Base-by-base conservation (phyloP, 2,329 filamentous ascomycete genomes). In the Beauveria rudraprayagi region DNA sequence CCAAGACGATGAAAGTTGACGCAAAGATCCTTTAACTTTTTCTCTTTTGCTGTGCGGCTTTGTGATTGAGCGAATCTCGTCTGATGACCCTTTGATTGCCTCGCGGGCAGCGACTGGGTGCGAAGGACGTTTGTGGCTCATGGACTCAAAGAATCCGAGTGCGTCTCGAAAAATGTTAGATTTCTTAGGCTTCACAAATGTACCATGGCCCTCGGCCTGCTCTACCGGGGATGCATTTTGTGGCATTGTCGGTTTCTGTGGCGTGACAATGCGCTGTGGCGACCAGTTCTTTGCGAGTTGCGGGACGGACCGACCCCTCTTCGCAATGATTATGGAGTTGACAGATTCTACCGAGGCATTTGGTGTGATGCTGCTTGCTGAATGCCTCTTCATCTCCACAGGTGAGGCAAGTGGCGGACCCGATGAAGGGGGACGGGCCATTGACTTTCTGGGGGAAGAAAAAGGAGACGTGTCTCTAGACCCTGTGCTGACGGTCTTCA, bases 61-160 rank as follows among this genome's bases (percentile, higher is more conserved):
- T 19, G 22, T 51, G 14, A 16, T 22, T 43, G 24, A 14, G 5
- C 34, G 50, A 5, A 40, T 60, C n/a, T 46, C 22, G 6, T 30
- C 44, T 56, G 44, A 11, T 9, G 24, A 19, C 24, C 37, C 28
- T 19, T 24, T 44, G 9, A 40, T 34, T 40, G 10, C 24, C 43
- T 61, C 62, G 7, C 34, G 61, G 51, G 50, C 9, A 34, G 9
- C 4, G 22, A 10, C 24, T 26, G 46, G 43, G 22, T 51, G 3
- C 24, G 6, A 17, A 14, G 51, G 30, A 10, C 17, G 46, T 44
- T 22, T 51, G 16, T 63, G 46, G 24, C 64, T 66, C 41, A 73
- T 57, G 17, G 67, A 67, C 48, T 73, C 70, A 54, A 71, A 73
- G 9, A 72, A 61, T 3, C 66, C 64, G 24, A 73, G 72, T 44